Evolutionary conservation across 139 green algal species (phyloP).

Genomic region (Pseudopediastrum boryanum): DNA sequence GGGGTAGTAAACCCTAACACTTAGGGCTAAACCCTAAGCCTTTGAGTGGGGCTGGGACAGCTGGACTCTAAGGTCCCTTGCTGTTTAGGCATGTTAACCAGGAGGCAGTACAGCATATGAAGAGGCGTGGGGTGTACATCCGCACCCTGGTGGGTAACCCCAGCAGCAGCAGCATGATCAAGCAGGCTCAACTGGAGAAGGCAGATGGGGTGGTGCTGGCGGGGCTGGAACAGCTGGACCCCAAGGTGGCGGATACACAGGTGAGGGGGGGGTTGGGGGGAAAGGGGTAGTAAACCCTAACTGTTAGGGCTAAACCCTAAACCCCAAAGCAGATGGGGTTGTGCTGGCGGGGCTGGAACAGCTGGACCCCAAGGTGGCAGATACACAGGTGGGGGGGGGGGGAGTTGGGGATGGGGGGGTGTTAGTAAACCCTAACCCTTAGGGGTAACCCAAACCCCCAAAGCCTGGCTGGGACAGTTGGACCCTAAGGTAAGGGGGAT

Average conservation of each 20-base stretch:
- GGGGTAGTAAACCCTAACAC: too few species aligned
- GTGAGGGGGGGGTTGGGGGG: background rate
- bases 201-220: conserved; percentile 34
- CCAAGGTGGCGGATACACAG: conserved; percentile 23
- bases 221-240: background rate
- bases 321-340: conserved; percentile 24
- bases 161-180: conserved; percentile 25
- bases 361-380: background rate
- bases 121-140: background rate
- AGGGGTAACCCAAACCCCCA: too few species aligned
- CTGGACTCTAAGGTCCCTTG: too few species aligned
- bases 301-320: too few species aligned
- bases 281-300: too few species aligned
- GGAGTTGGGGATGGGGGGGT: too few species aligned
- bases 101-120: background rate
- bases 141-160: conserved; percentile 28
- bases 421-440: too few species aligned
- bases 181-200: conserved; percentile 10
- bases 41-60: too few species aligned
- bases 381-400: conserved; percentile 29
- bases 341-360: conserved; percentile 24
- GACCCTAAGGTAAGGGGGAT: too few species aligned
- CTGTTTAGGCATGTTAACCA: background rate
- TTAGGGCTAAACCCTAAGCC: too few species aligned
- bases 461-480: too few species aligned